phyloP scores from a whole-genome alignment of 192 early-diverging fungal genomes.

The Allomyces macrogynus region DNA sequence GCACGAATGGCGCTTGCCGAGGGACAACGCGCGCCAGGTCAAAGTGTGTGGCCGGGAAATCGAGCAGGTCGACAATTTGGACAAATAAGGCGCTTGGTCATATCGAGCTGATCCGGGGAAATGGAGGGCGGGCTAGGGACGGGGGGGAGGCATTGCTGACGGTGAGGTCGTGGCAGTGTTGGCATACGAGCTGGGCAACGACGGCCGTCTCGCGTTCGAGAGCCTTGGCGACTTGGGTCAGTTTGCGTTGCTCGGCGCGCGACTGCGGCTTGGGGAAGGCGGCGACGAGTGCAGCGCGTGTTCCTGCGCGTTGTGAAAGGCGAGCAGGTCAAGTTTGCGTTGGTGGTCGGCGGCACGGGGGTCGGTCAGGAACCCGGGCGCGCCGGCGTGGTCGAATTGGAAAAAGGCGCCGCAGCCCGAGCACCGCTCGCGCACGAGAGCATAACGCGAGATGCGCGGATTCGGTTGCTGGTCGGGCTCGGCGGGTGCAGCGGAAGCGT shows the following conservation, averaged over 20 bases:
- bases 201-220: constrained; percentile 5
- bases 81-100: constrained; percentile 35
- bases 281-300: constrained; percentile 18
- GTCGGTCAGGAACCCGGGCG: constrained; percentile 30
- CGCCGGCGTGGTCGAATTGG: constrained; percentile 17
- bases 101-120: constrained; percentile 22
- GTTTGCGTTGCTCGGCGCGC: background rate
- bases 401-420: constrained; percentile 50
- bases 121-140: constrained; percentile 22
- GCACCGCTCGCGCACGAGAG: constrained; percentile 14
- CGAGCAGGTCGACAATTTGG: constrained; percentile 39
- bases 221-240: background rate
- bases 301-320: background rate
- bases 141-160: constrained; percentile 24
- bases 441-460: background rate
- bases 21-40: constrained; percentile 21
- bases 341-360: constrained; percentile 10
- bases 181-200: constrained; percentile 26
- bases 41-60: constrained; percentile 42
- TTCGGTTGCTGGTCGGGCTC: too few relatives aligned
- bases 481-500: too few relatives aligned
- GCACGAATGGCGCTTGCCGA: constrained; percentile 22
- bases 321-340: constrained; percentile 1
- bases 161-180: constrained; percentile 40
- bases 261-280: background rate